Evolutionary conservation across 441 rosid species (phyloP), one percentile per base, ranked within the genome.

Genomic region (Hura crepitans): DNA sequence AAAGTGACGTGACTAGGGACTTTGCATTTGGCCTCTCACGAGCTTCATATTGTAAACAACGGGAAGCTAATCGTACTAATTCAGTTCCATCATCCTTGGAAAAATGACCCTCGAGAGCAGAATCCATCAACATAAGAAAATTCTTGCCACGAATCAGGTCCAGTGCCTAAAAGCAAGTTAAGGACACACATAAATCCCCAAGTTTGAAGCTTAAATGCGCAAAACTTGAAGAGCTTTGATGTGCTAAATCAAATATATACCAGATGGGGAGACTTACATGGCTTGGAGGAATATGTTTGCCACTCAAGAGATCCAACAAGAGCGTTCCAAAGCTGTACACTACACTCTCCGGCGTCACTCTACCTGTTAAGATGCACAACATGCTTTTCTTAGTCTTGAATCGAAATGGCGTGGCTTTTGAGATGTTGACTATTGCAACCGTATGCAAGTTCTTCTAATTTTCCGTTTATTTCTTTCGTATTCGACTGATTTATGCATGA

Each of bases 211-310:
- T n/a, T 47, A 12, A 37, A 65, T 22, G 53, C 23, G 5, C 15
- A 62, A 35, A n/a, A 43, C 58, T 59, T 39, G 51, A 51, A 30
- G 43, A 50, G 27, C 15, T 42, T 25, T 49, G 60, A 5, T 62
- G 25, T 47, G 28, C 43, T 6, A 47, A 43, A 43, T n/a, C 45
- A n/a, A 49, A 55, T 63, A 17, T 11, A 55, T 14, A 55, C 27
- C 13, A 11, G 15, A 14, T 28, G 5, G 37, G 37, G 37, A 68
- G 62, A 65, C 85, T 86, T 79, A 94, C 99, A 85, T 92, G 99
- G 78, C 99, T 94, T 22, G 98, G 98, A 49, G 98, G 96, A 69
- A 93, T 90, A 75, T 91, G 97, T 77, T 93, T 93, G 50, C 98
- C 98, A 20, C 99, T 94, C 51, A 94, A 87, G 85, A 94, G 97